These are phyloP conservation scores for Pestalotiopsis sp. DNA, from an alignment of 2,329 filamentous ascomycete genomes.

Conservation along the genomic window DNA sequence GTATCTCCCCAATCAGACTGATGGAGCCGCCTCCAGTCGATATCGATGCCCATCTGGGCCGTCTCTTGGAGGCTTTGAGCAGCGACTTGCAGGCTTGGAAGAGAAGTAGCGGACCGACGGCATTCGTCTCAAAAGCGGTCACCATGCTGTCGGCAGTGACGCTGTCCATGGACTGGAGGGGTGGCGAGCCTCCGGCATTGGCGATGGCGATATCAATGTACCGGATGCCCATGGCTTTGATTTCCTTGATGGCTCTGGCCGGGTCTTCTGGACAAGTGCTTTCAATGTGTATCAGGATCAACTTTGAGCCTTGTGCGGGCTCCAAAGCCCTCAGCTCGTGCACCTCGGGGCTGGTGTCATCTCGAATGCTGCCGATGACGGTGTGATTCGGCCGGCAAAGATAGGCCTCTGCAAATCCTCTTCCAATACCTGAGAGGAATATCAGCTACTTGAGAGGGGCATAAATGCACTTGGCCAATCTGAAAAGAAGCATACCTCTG, in stretches of 20 bases:
- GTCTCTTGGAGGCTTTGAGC: conserved; percentile 27
- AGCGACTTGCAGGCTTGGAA: conserved; percentile 35
- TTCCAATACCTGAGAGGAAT: conserved; percentile 35
- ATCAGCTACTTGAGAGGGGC: not conserved
- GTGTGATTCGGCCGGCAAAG: conserved; percentile 39
- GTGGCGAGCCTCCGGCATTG: conserved; percentile 36
- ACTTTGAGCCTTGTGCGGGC: conserved; percentile 28
- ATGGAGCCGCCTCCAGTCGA: conserved; percentile 31
- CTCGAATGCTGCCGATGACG: conserved; percentile 43
- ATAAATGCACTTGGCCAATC: not conserved
- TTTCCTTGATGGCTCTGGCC: conserved; percentile 27
- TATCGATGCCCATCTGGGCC: conserved; percentile 35
- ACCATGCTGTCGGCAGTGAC: conserved; percentile 30
- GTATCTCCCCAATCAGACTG: conserved; percentile 19
- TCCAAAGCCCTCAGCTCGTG: conserved; percentile 28
- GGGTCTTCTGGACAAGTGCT: conserved; percentile 29
- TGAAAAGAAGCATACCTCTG: not conserved
- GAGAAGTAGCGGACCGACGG: conserved; percentile 30
- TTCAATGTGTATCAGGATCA: conserved; percentile 36
- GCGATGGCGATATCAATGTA: conserved; percentile 39
- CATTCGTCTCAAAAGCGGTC: conserved; percentile 29
- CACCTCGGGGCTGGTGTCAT: conserved; percentile 26
- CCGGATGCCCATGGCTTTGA: conserved; percentile 28
- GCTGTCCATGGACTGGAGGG: conserved; percentile 30
- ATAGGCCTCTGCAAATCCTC: conserved; percentile 31